phyloP scores from a whole-genome alignment of 495 filamentous ascomycete genomes.

The Aspergillus bertholletiae region DNA sequence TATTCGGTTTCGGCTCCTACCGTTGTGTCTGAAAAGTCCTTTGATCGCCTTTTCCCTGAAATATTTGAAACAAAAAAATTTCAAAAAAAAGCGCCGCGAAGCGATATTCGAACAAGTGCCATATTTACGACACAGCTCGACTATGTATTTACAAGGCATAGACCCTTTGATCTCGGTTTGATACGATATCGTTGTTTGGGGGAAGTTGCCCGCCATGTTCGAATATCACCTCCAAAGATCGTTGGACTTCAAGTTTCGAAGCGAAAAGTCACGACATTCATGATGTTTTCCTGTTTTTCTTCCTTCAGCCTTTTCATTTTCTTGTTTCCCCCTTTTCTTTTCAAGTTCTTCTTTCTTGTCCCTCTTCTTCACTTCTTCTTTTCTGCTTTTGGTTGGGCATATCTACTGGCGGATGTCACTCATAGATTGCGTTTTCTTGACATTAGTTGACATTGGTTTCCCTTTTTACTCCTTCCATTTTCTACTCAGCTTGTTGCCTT shows the following conservation, averaged over 20 bases:
- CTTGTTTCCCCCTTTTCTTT: conserved; percentile 11
- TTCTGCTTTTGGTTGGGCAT: conserved; percentile 24
- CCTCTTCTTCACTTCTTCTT: no score
- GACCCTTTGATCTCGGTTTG: conserved; percentile 7
- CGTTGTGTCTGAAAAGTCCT: conserved; percentile 33
- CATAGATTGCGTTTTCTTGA: conserved; percentile 31
- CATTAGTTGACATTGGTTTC: conserved; percentile 19
- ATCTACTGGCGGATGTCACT: conserved; percentile 30
- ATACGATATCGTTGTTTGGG: conserved; percentile 13
- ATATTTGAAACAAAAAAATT: conserved; percentile 22
- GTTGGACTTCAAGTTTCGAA: conserved; percentile 14
- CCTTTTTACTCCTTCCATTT: conserved; percentile 19
- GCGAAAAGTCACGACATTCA: conserved; percentile 45
- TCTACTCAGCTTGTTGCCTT: conserved; percentile 6
- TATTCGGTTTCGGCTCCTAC: conserved; percentile 20
- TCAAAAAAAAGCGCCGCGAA: conserved; percentile 34
- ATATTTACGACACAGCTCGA: conserved; percentile 16
- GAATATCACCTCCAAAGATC: conserved; percentile 11
- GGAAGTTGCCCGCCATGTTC: conserved; percentile 15
- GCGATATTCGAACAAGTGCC: conserved; percentile 30
- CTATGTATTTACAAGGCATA: conserved; percentile 13
- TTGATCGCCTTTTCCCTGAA: conserved; percentile 20
- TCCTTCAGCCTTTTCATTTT: conserved; percentile 10
- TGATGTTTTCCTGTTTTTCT: conserved; percentile 26
- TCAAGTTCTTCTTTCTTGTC: conserved; percentile 6